Base-by-base conservation (phyloP, 2,329 filamentous ascomycete species). In the Pseudonectria foliicola region DNA sequence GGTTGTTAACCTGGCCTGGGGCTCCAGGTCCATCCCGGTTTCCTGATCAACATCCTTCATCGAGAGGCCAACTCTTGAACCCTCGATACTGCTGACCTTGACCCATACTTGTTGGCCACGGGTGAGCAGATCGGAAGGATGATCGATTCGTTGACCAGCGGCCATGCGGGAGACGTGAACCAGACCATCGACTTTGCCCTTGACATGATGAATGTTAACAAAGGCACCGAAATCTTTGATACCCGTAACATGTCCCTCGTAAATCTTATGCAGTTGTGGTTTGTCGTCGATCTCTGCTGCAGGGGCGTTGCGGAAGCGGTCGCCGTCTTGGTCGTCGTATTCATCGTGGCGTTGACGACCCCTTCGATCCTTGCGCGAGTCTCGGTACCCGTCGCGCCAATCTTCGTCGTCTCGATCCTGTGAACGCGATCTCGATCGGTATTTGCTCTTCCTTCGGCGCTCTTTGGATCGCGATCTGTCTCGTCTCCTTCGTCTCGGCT, bases 31-130 rank as follows among this genome's bases (percentile, higher is more conserved):
- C 53, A 78, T 75, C 6, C 92, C 92, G 3, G 85, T 89, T 21
- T 77, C 73, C 58, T 98, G 92, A 49, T 98, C 90, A 12, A 95
- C 89, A 42, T 95, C 90, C 55, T 95, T 95, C 89, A 98, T 95
- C 0, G 89, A 95, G 6, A 98, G 65, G 0, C 88, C 89, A 50
- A 96, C 81, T 18, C 85, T 75, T 34, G 70, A 77, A 4, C 83
- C 82, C 53, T 96, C 85, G 34, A 95, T 80, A 54, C 85, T 95
- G 52, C 83, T 70, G 15, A 98, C 82, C 59, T 98, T 98, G 50
- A 96, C 86, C 59, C 92, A 94, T 35, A 98, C 87, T 2, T 77
- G 66, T 56, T 96, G 89, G 6, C 84, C 85, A 40, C 77, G 74
- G 3, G 82, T 75, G 4, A 98, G 71, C 2, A 98, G 65, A 55